A percentile compares a stretch with the other conserved stretches of the same genome.
These are phyloP conservation scores for Artemisia argyi DNA, from an alignment of 129 eudicot species.

Conservation along the genomic window DNA sequence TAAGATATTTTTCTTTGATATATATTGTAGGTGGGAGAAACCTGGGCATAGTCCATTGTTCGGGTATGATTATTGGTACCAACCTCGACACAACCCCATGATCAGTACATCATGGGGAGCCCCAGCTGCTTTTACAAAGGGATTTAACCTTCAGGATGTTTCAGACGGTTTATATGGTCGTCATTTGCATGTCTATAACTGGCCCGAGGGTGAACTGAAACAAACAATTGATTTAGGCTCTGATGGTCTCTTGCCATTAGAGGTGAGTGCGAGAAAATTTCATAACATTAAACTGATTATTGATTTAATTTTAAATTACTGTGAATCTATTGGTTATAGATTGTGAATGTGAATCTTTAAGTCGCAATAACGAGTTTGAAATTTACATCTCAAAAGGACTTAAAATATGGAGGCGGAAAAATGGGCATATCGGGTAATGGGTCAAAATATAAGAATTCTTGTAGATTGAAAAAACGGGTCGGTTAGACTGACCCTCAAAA, in stretches of 20 bases:
- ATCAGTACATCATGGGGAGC: slow-evolving; percentile 99
- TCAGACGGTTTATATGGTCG: slow-evolving; percentile 91
- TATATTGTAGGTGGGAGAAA: slow-evolving; percentile 79
- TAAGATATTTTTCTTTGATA: neutral
- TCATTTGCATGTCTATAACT: slow-evolving; percentile 84
- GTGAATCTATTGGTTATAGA: too few relatives aligned
- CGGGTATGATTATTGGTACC: slow-evolving; percentile 98
- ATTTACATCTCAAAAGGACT: too few relatives aligned
- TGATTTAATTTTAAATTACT: too few relatives aligned
- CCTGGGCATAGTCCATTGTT: slow-evolving; percentile 88
- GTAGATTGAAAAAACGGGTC: too few relatives aligned
- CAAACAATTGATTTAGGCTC: slow-evolving; percentile 87
- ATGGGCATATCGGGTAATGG: too few relatives aligned
- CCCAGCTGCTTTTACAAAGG: slow-evolving; percentile 85
- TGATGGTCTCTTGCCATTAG: slow-evolving; percentile 85
- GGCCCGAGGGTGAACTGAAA: slow-evolving; percentile 91
- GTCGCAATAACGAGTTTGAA: too few relatives aligned
- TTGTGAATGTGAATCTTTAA: too few relatives aligned
- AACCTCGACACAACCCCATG: slow-evolving; percentile 92
- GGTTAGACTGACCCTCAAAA: too few relatives aligned
- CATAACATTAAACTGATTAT: too few relatives aligned
- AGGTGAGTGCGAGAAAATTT: slow-evolving; percentile 47
- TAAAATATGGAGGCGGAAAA: too few relatives aligned
- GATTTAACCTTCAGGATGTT: slow-evolving; percentile 90
- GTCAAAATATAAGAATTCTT: too few relatives aligned